phyloP scores from a whole-genome alignment of 345 rosid genomes.

The Eucalyptus leucophloia region DNA sequence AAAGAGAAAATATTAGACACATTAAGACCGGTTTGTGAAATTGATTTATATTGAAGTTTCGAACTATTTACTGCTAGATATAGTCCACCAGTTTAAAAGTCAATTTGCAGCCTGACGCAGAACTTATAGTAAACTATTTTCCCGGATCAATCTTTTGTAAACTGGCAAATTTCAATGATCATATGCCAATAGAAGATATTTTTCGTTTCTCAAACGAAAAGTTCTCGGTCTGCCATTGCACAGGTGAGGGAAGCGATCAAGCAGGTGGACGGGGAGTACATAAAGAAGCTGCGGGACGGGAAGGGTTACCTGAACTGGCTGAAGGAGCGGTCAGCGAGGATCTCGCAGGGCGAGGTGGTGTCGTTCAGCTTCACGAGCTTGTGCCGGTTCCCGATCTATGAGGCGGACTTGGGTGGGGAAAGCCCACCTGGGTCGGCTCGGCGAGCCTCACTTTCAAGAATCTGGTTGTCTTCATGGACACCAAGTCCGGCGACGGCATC shows the following conservation, averaged over 20 bases:
- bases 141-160: no score
- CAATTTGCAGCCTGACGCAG: no score
- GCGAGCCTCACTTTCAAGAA: slow-evolving; percentile 1
- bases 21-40: no score
- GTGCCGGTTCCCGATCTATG: slow-evolving; percentile 25
- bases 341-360: slow-evolving; percentile 1
- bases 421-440: background rate
- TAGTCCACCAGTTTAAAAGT: no score
- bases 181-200: background rate
- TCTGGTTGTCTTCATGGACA: slow-evolving; percentile 18
- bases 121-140: no score
- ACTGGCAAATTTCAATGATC: background rate
- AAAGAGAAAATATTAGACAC: background rate
- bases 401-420: slow-evolving; percentile 36
- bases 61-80: no score
- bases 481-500: slow-evolving; percentile 6
- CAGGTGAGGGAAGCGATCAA: background rate
- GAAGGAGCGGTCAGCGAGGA: background rate
- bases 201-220: background rate
- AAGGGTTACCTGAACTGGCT: background rate
- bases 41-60: no score
- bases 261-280: background rate
- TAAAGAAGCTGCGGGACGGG: background rate
- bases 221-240: background rate
- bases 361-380: slow-evolving; percentile 13